These are phyloP conservation scores for Peziza echinospora DNA, from an alignment of 495 filamentous ascomycete species.

Conservation along the genomic window DNA sequence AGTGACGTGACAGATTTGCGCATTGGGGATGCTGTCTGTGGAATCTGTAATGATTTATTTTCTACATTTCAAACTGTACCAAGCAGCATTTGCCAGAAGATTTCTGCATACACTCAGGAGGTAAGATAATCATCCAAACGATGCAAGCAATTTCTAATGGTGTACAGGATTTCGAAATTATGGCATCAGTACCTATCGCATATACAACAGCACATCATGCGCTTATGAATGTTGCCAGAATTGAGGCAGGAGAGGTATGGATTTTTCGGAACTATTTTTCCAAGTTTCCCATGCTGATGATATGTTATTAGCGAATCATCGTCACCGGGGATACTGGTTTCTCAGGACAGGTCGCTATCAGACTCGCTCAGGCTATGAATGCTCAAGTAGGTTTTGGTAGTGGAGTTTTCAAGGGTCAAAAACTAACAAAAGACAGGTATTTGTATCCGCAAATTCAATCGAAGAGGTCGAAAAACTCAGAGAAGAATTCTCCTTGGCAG, in stretches of 20 bases:
- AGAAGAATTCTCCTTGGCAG: no score
- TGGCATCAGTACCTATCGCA: conserved; percentile 34
- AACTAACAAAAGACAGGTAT: neutral
- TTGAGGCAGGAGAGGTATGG: conserved; percentile 24
- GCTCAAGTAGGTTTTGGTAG: neutral
- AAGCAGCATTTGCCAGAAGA: conserved; percentile 20
- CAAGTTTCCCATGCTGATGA: no score
- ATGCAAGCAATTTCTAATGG: neutral
- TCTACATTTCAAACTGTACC: conserved; percentile 23
- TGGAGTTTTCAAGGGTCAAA: no score
- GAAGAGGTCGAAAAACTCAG: no score
- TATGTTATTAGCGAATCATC: neutral
- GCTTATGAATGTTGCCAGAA: conserved; percentile 21
- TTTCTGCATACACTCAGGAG: neutral
- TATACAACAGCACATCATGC: conserved; percentile 39
- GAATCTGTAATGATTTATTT: conserved; percentile 20
- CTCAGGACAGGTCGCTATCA: neutral
- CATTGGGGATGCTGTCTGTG: conserved; percentile 21
- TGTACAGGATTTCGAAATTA: conserved; percentile 25
- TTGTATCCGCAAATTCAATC: neutral
- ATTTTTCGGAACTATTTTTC: no score
- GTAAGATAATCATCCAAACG: neutral
- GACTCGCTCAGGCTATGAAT: neutral
- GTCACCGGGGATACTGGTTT: neutral
- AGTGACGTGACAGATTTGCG: conserved; percentile 23